Percentiles rank a stretch among this genome's conserved stretches.
Conservation (phyloP, 2,329 filamentous ascomycete species). For the Boeremia exigua region DNA sequence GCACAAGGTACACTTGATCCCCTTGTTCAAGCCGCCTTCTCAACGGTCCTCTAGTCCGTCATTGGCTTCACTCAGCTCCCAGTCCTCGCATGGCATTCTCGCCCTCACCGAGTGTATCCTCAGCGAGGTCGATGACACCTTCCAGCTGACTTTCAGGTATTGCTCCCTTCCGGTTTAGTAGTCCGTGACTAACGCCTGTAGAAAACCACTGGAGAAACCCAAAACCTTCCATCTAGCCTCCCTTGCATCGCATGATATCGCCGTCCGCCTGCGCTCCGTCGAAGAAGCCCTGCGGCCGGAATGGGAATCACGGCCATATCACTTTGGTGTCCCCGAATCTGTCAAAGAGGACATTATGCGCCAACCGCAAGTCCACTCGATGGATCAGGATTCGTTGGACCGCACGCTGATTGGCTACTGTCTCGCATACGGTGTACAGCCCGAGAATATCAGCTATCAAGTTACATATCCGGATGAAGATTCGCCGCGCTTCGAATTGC, state of each 20-base stretch:
- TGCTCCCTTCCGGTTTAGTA: conserved; percentile 1
- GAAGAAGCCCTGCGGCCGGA: conserved; percentile 70
- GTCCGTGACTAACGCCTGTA: conserved; percentile 26
- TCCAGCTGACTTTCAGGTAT: conserved; percentile 69
- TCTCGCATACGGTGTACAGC: conserved; percentile 70
- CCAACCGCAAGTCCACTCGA: conserved; percentile 56
- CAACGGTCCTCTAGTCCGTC: conserved; percentile 62
- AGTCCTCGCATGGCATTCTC: conserved; percentile 67
- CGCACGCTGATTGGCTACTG: conserved; percentile 73
- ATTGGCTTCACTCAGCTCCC: conserved; percentile 56
- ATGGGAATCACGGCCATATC: conserved; percentile 68
- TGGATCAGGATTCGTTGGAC: conserved; percentile 68
- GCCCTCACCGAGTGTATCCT: conserved; percentile 66
- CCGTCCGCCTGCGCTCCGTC: conserved; percentile 64
- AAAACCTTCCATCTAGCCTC: conserved; percentile 68
- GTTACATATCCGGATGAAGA: conserved; percentile 60
- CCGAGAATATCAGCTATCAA: conserved; percentile 63
- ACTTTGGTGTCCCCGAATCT: conserved; percentile 64
- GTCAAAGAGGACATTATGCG: conserved; percentile 43
- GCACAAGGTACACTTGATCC: conserved; percentile 72
- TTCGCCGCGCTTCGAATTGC: conserved; percentile 69
- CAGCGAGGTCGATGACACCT: conserved; percentile 67
- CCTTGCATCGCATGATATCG: conserved; percentile 68
- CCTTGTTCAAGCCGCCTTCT: conserved; percentile 64
- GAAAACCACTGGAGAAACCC: conserved; percentile 61